phyloP scores from a whole-genome alignment of 148 eudicot species.

The Spergularia marina region DNA sequence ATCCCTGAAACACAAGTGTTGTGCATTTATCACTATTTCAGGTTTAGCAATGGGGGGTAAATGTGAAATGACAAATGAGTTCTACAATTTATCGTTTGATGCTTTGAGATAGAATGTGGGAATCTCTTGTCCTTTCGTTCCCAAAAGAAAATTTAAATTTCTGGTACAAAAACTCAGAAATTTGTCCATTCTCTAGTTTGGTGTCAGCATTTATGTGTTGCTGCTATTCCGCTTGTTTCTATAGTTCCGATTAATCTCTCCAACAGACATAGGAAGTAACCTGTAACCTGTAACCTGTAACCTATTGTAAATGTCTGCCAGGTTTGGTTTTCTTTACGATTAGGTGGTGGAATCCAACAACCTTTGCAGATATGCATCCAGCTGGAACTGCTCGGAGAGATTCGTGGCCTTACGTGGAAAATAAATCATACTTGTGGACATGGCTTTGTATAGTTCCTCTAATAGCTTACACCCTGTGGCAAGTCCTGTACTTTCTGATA shows the following conservation, averaged over 20 bases:
- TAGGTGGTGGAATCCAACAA: slow-evolving; percentile 92
- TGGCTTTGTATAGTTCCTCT: slow-evolving; percentile 92
- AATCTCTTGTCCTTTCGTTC: too few species aligned
- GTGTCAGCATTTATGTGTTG: too few species aligned
- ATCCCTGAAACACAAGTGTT: too few species aligned
- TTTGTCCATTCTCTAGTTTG: background rate
- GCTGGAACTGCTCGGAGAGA: slow-evolving; percentile 64
- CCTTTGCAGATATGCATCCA: slow-evolving; percentile 88
- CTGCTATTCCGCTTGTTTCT: background rate
- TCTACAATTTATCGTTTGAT: too few species aligned
- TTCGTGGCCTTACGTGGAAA: slow-evolving; percentile 86
- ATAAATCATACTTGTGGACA: slow-evolving; percentile 59
- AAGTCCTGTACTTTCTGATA: slow-evolving; percentile 75
- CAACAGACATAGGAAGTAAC: background rate
- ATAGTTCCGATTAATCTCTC: background rate
- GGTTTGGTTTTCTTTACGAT: slow-evolving; percentile 95
- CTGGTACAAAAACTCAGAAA: background rate
- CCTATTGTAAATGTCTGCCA: slow-evolving; percentile 31
- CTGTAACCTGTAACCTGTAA: slow-evolving; percentile 17
- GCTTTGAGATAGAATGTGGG: too few species aligned
- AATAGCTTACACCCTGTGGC: slow-evolving; percentile 86
- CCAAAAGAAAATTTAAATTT: background rate
- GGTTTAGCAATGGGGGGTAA: too few species aligned
- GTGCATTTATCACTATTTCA: too few species aligned
- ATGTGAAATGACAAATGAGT: too few species aligned